Evolutionary conservation across 345 rosid species (phyloP), one percentile per base, ranked within the genome.

Genomic region (Streptanthus diversifolius): DNA sequence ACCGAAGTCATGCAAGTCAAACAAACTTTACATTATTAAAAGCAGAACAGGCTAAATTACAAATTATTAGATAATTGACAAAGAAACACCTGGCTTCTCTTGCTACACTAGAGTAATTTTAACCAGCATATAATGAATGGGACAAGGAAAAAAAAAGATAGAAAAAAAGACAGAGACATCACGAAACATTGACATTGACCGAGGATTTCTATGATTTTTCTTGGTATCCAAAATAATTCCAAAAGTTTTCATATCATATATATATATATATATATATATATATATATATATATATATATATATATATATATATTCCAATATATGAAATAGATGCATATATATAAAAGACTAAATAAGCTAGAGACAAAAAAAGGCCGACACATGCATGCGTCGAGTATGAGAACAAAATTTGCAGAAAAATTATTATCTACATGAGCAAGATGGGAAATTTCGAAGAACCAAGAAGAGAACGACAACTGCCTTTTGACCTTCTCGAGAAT

Each of bases 281-380:
- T 3, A 24, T 24, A 24, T 24, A 24, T 24, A 27, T 27, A 27
- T 27, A 27, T 27, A 27, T 4, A 27, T 4, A 27, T 27, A 4
- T 4, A 27, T 27, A 27, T 27, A 27, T 27, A 30, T 4, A 30
- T 30, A 5, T 30, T 5, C 0, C 24, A 39, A 63, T 27, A 27
- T 29, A 4, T 14, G 51, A 24, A 61, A 45, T 8, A 44, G 3
- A 45, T 17, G 37, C 40, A 39, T 41, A 60, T 35, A 8, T 22
- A 35, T 52, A 52, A 19, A 33, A 13, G 17, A 53, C 51, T 18
- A 40, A 40, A n/a, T 36, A 18, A 25, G 61, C 17, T n/a, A 43
- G 12, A 44, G n/a, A 56, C 40, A 32, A 57, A 47, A 56, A 24
- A 58, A 19, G 41, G 33, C 45, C 51, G n/a, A 59, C 67, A 70